These are phyloP conservation scores for Mrakia frigida DNA, from an alignment of 768 basidiomycete genomes.

Conservation along the genomic window DNA sequence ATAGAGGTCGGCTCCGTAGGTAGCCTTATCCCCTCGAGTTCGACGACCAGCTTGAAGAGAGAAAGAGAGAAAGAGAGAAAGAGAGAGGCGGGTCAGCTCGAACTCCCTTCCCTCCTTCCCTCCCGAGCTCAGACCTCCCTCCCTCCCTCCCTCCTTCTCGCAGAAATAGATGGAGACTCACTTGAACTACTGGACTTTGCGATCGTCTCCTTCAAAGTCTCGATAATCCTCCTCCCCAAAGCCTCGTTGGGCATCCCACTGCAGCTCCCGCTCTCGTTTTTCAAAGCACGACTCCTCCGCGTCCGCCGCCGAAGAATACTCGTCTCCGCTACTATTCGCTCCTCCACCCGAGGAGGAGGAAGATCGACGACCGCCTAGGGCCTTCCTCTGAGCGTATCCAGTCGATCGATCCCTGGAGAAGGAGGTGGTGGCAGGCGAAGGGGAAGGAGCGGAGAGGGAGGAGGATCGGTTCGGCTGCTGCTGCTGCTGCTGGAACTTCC, in stretches of 20 bases:
- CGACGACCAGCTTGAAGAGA: conserved; percentile 7
- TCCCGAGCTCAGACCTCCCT: background rate
- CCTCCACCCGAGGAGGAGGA: background rate
- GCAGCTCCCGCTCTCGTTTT: background rate
- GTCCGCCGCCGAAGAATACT: conserved; percentile 4
- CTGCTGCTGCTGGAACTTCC: background rate
- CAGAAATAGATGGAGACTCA: background rate
- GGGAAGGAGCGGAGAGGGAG: background rate
- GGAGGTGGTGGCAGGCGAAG: background rate
- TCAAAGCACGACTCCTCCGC: conserved; percentile 16
- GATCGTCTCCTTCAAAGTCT: background rate
- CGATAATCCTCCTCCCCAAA: conserved; percentile 12
- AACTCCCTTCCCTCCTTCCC: background rate
- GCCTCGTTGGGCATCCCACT: background rate
- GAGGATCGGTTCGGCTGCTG: background rate
- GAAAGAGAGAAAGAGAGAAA: background rate
- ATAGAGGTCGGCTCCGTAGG: conserved; percentile 20
- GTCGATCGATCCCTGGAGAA: background rate
- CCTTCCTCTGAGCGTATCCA: no score
- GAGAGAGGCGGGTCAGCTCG: background rate
- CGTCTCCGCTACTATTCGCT: conserved; percentile 1
- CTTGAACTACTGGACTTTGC: background rate
- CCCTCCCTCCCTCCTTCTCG: background rate
- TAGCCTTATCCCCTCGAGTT: conserved; percentile 2
- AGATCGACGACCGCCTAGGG: no score